Evolutionary conservation across 371 early-diverging fungal genomes (phyloP), one percentile per base, ranked within the genome.

Genomic region (Umbelopsis sp.): DNA sequence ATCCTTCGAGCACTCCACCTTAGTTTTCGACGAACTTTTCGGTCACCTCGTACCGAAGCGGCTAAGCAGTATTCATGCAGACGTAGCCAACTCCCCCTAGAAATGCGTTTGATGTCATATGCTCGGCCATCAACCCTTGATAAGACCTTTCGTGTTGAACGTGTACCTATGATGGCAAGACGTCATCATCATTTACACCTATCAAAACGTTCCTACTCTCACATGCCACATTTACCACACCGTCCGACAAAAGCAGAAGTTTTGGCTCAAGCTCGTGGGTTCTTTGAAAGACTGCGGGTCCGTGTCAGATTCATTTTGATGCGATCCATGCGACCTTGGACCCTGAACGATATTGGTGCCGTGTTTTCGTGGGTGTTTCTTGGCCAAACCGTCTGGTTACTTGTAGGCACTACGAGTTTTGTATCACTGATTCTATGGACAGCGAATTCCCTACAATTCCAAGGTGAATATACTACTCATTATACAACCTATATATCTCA

Each of bases 381-480:
- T 35, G 94, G 95, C 10, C 90, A 96, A 57, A 86, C 92, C 2
- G 78, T 96, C 11, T 93, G 96, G 85, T 73, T 97, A 18, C 72
- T 97, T 22, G 87, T 89, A 9, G 96, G 95, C 1, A 97, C 97
- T 1, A 98, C 97, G 0, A 94, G 96, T 16, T 95, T 93, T 70
- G 87, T 95, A 37, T 93, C 94, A 65, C 77, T 97, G 7, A 74
- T 94, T 1, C 75, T 98, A 11, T 89, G 90, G 76, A 74, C 91
- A 6, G 92, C 94, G 22, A 96, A 97, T 77, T 90, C 94, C 63
- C 78, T 96, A 41, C 92, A 93, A 66, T 92, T 96, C 65, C 95
- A 97, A 86, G 93, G 94, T 94, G 81, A 63, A 46, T 24, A n/a
- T 22, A 10, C 48, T n/a, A 10, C 48, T n/a, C 38, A 44, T 14